Evolutionary conservation across 1,284 basidiomycete genomes (phyloP), one percentile per base, ranked within the genome.

Genomic region (Inonotus obliquus): DNA sequence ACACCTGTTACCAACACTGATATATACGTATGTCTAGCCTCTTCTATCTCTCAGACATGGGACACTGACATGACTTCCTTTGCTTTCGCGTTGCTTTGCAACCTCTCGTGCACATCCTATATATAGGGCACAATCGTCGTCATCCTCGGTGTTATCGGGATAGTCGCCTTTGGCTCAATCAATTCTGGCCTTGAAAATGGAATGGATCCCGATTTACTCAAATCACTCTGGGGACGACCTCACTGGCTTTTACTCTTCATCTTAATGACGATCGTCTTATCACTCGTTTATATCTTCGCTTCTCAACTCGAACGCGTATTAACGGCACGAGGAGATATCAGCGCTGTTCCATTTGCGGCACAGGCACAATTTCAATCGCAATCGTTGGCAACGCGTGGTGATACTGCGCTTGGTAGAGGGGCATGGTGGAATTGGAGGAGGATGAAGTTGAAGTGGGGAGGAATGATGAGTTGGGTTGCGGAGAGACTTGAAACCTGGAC

Each of bases 171-270:
- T 66, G 91, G 91, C 37, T 91, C 86, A 60, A 90, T 91, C 66
- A 92, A 91, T 71, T 85, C 83, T 55, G 89, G 89, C 6, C 81
- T 92, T 59, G 81, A 81, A 2, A 77, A 77, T 25, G 86, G 86
- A 69, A 88, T 87, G 37, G 79, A 89, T 69, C 85, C 92, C 53
- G 72, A 75, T 11, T 89, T 89, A 65, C 81, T 97, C 51, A 89
- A 91, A 19, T 76, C 80, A 54, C 81, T 96, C 38, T 97, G 94
- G 94, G 79, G 83, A 1, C 84, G 94, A 54, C 76, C 81, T 11
- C 86, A 90, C 67, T 97, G 95, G 94, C 83, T 97, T 10, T 79
- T 80, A n/a, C 96, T 87, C 77, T 94, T 96, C 76, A 83, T 92
- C 72, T 72, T 84, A 73, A 89, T 95, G 82, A 72, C 87, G 4